Conservation (phyloP, 1,284 basidiomycete genomes). For the Cryptococcus neoformans region DNA sequence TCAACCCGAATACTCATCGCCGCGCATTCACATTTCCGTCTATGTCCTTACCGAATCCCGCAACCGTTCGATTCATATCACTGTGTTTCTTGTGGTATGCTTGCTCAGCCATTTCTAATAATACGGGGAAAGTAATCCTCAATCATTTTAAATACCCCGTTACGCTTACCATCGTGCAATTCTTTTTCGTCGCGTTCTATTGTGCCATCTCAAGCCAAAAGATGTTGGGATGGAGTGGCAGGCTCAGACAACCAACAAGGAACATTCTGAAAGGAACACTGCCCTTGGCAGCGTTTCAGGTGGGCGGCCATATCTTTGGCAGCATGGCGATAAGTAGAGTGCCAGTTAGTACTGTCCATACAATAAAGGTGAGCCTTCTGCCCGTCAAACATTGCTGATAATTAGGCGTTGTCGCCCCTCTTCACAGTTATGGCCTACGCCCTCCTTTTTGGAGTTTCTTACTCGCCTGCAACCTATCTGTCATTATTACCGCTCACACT, state of each 20-base stretch:
- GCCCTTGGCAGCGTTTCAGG: constrained; percentile 87
- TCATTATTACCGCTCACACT: constrained; percentile 92
- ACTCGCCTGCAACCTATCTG: constrained; percentile 85
- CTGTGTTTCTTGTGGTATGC: constrained; percentile 50
- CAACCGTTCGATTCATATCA: constrained; percentile 45
- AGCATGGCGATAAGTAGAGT: constrained; percentile 95
- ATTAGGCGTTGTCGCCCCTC: constrained; percentile 87
- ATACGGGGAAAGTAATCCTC: constrained; percentile 51
- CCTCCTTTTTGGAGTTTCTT: constrained; percentile 85
- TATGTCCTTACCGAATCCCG: constrained; percentile 23
- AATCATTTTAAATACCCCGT: constrained; percentile 50
- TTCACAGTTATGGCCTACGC: constrained; percentile 97
- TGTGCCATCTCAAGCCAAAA: constrained; percentile 77
- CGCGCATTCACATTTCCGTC: constrained; percentile 2
- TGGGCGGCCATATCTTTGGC: constrained; percentile 96
- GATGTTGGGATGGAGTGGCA: constrained; percentile 54
- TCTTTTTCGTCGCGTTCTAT: constrained; percentile 85
- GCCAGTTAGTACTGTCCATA: constrained; percentile 96
- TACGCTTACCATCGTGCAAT: constrained; percentile 91
- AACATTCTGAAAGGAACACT: constrained; percentile 74
- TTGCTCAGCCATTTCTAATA: constrained; percentile 49
- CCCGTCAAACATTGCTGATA: constrained; percentile 13
- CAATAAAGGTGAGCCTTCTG: constrained; percentile 76
- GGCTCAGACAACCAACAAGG: constrained; percentile 64
- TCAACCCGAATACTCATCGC: constrained; percentile 3